Base-by-base conservation (phyloP, 2,329 filamentous ascomycete species). In the Aspergillus chevalieri region DNA sequence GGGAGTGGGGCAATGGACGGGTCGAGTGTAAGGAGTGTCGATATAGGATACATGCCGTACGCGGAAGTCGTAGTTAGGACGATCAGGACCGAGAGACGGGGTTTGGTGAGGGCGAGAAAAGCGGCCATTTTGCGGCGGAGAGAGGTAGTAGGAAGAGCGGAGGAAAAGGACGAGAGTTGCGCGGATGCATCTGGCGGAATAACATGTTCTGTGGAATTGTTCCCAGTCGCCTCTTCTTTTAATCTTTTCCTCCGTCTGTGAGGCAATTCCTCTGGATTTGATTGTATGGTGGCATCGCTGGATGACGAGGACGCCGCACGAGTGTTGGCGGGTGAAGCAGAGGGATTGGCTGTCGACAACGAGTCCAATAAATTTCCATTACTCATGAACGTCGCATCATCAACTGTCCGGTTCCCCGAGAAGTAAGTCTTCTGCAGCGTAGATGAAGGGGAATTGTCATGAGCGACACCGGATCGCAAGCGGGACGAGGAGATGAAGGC, bases 61-160 rank as follows among this genome's bases (percentile, higher is more conserved):
- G 92, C 82, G 2, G 88, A 87, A 68, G 93, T 95, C 24, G 92
- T 89, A 0, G 89, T 89, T 44, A 98, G 83, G 28, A 95, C 86
- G 53, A 98, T 86, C 43, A 98, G 83, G 60, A 94, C 86, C 6
- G 89, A 92, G 44, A 98, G 83, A 47, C 92, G 89, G 3, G 93
- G 93, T 68, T 98, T 98, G n/a, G 91, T 87, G 57, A 98, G 84
- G 22, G 93, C 88, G 55, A 98, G 84, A 61, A 89, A 89, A 26
- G 89, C 84, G 19, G 90, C 87, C 55, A 93, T 65, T 48, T 82
- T 79, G 50, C 90, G 87, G 53, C 78, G 77, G 41, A 83, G 58
- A 19, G 81, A 83, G 46, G 76, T 70, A 28, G 74, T 70, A 9
- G 81, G 81, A 48, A 83, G 77, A 19, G 73, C 67, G 10, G 78